Evolutionary conservation across 768 basidiomycete species (phyloP).

Genomic region (Cyclocybe cylindracea): DNA sequence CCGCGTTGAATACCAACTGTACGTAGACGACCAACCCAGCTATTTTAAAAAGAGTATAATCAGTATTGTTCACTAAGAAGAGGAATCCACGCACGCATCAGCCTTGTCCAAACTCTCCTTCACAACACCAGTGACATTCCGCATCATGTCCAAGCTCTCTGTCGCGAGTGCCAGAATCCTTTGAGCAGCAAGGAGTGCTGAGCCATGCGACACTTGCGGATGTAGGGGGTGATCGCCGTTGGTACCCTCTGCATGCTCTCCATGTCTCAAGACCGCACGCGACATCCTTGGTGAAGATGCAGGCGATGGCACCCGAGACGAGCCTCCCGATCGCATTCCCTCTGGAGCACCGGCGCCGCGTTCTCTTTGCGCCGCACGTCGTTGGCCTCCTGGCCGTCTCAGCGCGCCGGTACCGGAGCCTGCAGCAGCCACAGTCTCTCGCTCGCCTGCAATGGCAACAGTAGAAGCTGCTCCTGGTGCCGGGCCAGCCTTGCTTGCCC

Average conservation of each 20-base stretch:
- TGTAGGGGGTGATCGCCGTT: not conserved
- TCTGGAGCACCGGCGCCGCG: constrained; percentile 35
- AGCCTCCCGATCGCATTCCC: constrained; percentile 24
- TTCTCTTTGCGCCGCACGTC: constrained; percentile 37
- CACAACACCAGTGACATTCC: constrained; percentile 83
- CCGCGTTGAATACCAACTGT: constrained; percentile 73
- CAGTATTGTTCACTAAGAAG: constrained; percentile 6
- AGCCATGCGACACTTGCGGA: constrained; percentile 8
- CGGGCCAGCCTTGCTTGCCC: constrained; percentile 14
- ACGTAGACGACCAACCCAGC: constrained; percentile 82
- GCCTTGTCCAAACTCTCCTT: constrained; percentile 83
- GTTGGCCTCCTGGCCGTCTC: constrained; percentile 26
- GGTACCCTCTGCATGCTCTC: constrained; percentile 9
- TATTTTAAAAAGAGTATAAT: constrained; percentile 27
- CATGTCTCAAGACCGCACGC: constrained; percentile 7
- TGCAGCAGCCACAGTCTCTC: constrained; percentile 35
- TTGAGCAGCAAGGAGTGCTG: constrained; percentile 76
- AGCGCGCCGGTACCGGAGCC: constrained; percentile 33
- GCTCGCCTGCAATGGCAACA: constrained; percentile 5
- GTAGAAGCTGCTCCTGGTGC: not conserved
- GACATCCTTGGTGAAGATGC: constrained; percentile 12
- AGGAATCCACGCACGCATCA: constrained; percentile 63
- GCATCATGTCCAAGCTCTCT: constrained; percentile 94
- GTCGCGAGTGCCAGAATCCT: constrained; percentile 75
- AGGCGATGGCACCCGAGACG: constrained; percentile 26